A percentile compares a stretch with the other conserved stretches of the same genome.
phyloP scores from a whole-genome alignment of 371 early-diverging fungal genomes.

The Mortierella sp. region DNA sequence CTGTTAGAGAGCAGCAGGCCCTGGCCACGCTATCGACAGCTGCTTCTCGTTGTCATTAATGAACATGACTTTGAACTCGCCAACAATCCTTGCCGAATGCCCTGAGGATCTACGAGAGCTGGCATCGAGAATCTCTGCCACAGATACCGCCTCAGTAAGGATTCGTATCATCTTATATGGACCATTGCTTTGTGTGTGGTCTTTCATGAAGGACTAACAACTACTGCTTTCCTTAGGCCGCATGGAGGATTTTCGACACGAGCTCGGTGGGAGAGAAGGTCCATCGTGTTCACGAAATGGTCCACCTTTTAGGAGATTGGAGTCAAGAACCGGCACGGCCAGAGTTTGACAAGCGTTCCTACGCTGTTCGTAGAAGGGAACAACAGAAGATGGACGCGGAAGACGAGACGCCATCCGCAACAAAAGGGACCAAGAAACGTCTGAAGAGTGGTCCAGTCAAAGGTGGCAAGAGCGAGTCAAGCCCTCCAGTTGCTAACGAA shows the following conservation, averaged over 20 bases:
- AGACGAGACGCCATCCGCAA: neutral
- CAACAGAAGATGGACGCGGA: neutral
- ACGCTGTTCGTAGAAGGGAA: neutral
- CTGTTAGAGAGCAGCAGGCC: neutral
- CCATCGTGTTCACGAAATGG: neutral
- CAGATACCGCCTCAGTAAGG: neutral
- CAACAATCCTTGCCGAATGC: neutral
- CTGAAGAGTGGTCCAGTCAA: neutral
- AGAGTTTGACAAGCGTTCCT: neutral
- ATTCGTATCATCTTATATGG: no score
- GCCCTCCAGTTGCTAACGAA: no score
- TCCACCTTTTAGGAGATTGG: neutral
- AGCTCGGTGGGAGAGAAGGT: neutral
- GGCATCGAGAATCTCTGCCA: neutral
- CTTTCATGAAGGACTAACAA: no score
- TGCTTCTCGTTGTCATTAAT: neutral
- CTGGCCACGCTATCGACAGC: neutral
- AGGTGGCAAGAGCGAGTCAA: no score
- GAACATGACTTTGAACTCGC: neutral
- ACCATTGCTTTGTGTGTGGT: no score
- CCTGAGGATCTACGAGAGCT: no score
- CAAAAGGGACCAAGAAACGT: neutral
- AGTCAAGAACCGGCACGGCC: neutral
- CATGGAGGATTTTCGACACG: neutral
- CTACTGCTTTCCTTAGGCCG: neutral